Percentiles rank a stretch among this genome's conserved stretches.
Evolutionary conservation across 2,329 filamentous ascomycete species (phyloP).

Genomic region (Drechmeria coniospora): DNA sequence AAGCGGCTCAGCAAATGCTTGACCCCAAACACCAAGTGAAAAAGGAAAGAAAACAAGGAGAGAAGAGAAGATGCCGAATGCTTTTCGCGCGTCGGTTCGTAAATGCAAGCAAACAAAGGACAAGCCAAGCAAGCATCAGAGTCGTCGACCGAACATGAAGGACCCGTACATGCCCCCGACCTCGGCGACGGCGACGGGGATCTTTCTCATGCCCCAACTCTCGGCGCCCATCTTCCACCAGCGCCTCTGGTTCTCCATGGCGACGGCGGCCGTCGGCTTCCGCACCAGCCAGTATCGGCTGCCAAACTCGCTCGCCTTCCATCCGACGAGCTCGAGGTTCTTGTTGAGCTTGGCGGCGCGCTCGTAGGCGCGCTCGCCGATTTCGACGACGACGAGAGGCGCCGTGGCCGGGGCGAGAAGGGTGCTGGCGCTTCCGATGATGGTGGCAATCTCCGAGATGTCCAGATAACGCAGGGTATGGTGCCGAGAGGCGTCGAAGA

Average conservation of each 20-base stretch:
- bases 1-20: not conserved
- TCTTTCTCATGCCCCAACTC: slow-evolving; percentile 77
- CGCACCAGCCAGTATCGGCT: slow-evolving; percentile 53
- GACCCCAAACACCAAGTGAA: not conserved
- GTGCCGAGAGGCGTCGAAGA: slow-evolving; percentile 36
- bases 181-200: slow-evolving; percentile 82
- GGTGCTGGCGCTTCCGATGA: slow-evolving; percentile 42
- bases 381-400: slow-evolving; percentile 63
- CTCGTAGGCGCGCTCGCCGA: slow-evolving; percentile 52
- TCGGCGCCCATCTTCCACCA: slow-evolving; percentile 74
- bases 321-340: slow-evolving; percentile 47
- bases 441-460: slow-evolving; percentile 45
- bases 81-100: not conserved
- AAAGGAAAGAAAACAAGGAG: not conserved
- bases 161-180: slow-evolving; percentile 86
- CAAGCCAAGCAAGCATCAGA: slow-evolving; percentile 19
- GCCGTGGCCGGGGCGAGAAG: slow-evolving; percentile 44
- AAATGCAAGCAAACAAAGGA: not conserved
- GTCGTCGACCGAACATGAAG: slow-evolving; percentile 46
- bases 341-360: slow-evolving; percentile 47
- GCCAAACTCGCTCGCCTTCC: slow-evolving; percentile 56
- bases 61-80: too few species aligned
- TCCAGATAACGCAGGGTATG: slow-evolving; percentile 61
- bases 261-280: slow-evolving; percentile 20
- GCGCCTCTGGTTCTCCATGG: slow-evolving; percentile 33